Percentiles rank a stretch among this genome's conserved stretches.
These are phyloP conservation scores for Cystofilobasidium ferigula DNA, from an alignment of 768 basidiomycete species.

Conservation along the genomic window DNA sequence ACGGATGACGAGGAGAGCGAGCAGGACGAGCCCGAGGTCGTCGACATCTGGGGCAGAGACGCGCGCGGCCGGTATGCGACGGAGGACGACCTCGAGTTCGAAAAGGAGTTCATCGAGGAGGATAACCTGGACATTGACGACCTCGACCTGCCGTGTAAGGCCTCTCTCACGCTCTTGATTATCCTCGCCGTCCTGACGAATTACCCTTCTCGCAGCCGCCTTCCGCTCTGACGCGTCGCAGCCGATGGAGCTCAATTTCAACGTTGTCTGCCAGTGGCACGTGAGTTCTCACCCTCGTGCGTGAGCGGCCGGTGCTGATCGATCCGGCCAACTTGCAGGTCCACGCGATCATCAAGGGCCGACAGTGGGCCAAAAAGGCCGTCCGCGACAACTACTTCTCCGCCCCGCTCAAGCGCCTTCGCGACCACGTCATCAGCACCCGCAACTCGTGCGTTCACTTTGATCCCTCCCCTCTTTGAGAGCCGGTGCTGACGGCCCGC, in stretches of 20 bases:
- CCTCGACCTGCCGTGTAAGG: conserved; percentile 1
- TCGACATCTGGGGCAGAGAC: not conserved
- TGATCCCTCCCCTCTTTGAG: not conserved
- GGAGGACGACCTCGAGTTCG: not conserved
- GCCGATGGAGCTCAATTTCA: not conserved
- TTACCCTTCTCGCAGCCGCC: not conserved
- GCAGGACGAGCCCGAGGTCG: not conserved
- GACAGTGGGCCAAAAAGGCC: not conserved
- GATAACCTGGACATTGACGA: not conserved
- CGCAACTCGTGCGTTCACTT: not conserved
- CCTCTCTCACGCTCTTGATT: too few relatives aligned
- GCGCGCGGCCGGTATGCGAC: not conserved
- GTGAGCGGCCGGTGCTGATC: not conserved
- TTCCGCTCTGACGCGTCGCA: conserved; percentile 4
- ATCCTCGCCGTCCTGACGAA: too few relatives aligned
- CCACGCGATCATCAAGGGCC: conserved; percentile 2
- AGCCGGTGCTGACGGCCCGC: not conserved
- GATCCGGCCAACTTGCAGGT: not conserved
- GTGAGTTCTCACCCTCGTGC: not conserved
- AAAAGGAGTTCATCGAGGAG: not conserved
- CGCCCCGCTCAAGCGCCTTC: not conserved
- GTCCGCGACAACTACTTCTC: not conserved
- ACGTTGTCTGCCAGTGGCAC: not conserved
- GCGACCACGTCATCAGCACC: not conserved
- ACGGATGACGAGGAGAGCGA: not conserved